Base-by-base conservation (phyloP, 2,329 filamentous ascomycete genomes). In the Botryotinia convoluta region DNA sequence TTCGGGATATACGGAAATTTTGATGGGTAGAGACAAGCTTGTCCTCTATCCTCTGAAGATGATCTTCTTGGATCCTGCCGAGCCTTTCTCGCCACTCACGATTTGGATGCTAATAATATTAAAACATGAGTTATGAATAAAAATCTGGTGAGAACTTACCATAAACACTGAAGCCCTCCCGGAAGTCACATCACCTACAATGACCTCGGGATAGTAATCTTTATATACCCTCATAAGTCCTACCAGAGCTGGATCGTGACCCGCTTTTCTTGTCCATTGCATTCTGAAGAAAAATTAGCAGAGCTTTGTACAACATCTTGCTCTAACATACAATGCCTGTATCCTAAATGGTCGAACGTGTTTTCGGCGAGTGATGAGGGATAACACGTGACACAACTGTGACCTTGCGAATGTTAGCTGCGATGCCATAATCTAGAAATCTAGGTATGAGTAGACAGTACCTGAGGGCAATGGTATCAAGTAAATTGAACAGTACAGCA, bases 141-240 rank as follows among this genome's bases (percentile, higher is more conserved):
- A 6, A 12, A 26, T n/a, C 63, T 18, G 39, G 20, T 29, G 37
- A 29, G 16, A n/a, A 32, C 77, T 51, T 80, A 88, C 87, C 81
- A 88, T 90, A 81, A 91, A 91, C 1, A 88, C 85, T 6, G 88
- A 87, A 0, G 89, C 89, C 74, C 87, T 87, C 54, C 89, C 89
- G 71, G 85, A 85, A 44, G 89, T 87, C 6, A 88, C 85, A 76
- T 92, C 91, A 35, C 91, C 92, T 22, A 95, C 87, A 74, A 97
- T 93, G 72, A 97, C 93, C 80, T 97, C 93, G 0, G 94, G 93
- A 79, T 95, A 97, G 82, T 95, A 97, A 80, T 95, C 93, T 80
- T 96, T 96, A 84, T 91, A 97, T n/a, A 95, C 89, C 72, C 92
- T 88, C 68, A 97, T 84, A 29, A 97, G 85, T 4, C 92, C 92